These are phyloP conservation scores for Umbelopsis sp. DNA, from an alignment of 192 early-diverging fungal genomes.

Conservation along the genomic window DNA sequence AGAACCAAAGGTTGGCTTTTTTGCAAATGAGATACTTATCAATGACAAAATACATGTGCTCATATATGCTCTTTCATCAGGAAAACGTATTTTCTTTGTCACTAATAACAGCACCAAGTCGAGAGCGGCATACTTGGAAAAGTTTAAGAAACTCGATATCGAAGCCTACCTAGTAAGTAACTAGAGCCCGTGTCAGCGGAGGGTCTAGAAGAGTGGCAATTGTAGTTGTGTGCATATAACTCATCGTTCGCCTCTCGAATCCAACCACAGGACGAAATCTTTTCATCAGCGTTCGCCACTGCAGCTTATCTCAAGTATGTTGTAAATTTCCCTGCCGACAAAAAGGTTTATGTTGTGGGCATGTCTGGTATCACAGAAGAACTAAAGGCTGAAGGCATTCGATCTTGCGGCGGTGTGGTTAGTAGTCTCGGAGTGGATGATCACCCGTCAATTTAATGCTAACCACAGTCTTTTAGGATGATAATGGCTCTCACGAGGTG, in stretches of 20 bases:
- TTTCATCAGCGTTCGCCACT: conserved; percentile 89
- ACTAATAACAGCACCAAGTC: conserved; percentile 97
- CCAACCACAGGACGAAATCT: conserved; percentile 78
- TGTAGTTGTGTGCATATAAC: too few species aligned
- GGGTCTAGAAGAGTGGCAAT: too few species aligned
- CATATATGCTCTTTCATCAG: conserved; percentile 35
- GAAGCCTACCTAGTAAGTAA: conserved; percentile 63
- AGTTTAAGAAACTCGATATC: conserved; percentile 84
- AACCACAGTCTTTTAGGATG: conserved; percentile 15
- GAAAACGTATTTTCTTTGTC: conserved; percentile 93
- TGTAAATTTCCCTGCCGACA: conserved; percentile 79
- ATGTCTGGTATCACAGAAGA: conserved; percentile 87
- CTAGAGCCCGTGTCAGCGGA: too few species aligned
- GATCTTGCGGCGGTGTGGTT: conserved; percentile 53
- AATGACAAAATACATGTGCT: background rate
- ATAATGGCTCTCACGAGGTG: conserved; percentile 58
- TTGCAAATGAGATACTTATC: background rate
- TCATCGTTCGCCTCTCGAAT: too few species aligned
- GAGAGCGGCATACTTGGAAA: conserved; percentile 74
- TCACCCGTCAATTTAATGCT: background rate
- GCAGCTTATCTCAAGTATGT: conserved; percentile 89
- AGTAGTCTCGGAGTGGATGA: background rate
- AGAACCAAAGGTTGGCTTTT: conserved; percentile 56
- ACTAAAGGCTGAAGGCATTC: conserved; percentile 78
- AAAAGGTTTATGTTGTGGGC: conserved; percentile 92